A percentile compares a stretch with the other conserved stretches of the same genome.
Evolutionary conservation across 1,284 basidiomycete genomes (phyloP).

Genomic region (Ganoderma sinense): DNA sequence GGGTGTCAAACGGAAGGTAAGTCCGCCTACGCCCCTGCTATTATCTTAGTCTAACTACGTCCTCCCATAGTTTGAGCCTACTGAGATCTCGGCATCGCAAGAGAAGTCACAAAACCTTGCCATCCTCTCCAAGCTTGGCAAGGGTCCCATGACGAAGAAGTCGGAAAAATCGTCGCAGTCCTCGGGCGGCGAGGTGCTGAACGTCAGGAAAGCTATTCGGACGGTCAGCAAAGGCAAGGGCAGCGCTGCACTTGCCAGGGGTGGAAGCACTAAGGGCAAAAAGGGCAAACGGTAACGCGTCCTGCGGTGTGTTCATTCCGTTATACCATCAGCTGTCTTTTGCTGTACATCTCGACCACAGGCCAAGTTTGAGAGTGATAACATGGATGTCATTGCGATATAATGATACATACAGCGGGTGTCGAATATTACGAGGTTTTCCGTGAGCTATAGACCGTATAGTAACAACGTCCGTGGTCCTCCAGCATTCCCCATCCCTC

Average conservation of each 20-base stretch:
- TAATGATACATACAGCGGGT: slow-evolving; percentile 31
- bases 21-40: slow-evolving; percentile 20
- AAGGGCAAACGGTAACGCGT: slow-evolving; percentile 29
- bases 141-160: slow-evolving; percentile 49
- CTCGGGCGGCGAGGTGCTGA: slow-evolving; percentile 63
- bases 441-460: slow-evolving; percentile 13
- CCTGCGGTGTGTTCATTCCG: neutral
- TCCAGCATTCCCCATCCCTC: slow-evolving; percentile 7
- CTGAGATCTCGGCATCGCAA: slow-evolving; percentile 66
- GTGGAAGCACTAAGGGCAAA: slow-evolving; percentile 34
- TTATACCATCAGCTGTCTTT: neutral
- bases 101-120: slow-evolving; percentile 83
- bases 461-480: slow-evolving; percentile 15
- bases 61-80: slow-evolving; percentile 76
- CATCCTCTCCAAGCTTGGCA: slow-evolving; percentile 81
- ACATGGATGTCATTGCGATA: slow-evolving; percentile 26
- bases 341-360: neutral
- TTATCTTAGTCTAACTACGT: neutral
- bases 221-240: slow-evolving; percentile 76
- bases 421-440: slow-evolving; percentile 17
- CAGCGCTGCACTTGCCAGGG: slow-evolving; percentile 58
- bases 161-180: slow-evolving; percentile 66
- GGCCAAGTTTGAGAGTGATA: neutral
- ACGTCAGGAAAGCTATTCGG: slow-evolving; percentile 89
- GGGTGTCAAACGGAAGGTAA: slow-evolving; percentile 93